Conservation (phyloP, 2,329 filamentous ascomycete species). For the Fusarium euwallaceae region DNA sequence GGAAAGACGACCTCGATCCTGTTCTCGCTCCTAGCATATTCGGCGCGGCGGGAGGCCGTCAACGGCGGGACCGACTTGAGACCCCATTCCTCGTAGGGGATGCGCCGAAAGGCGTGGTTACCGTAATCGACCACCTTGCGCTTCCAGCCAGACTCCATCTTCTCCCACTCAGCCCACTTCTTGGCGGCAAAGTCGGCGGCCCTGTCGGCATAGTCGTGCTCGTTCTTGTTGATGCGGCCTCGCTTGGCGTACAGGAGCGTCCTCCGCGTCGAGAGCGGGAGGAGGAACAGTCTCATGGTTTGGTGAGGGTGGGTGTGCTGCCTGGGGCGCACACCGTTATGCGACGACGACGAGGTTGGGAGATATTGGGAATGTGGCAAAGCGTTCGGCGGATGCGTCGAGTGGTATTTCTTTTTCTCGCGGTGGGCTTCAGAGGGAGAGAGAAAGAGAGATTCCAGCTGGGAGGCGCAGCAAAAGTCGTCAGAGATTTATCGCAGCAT, state of each 20-base stretch:
- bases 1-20: conserved; percentile 85
- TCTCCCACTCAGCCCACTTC: conserved; percentile 90
- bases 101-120: conserved; percentile 85
- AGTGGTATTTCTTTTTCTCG: not conserved
- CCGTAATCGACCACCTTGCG: conserved; percentile 87
- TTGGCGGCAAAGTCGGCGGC: conserved; percentile 77
- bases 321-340: not conserved
- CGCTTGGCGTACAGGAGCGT: conserved; percentile 94
- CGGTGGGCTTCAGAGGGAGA: not conserved
- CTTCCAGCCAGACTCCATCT: conserved; percentile 88
- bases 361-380: not conserved
- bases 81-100: conserved; percentile 98
- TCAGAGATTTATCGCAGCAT: conserved; percentile 36
- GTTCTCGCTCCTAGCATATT: not conserved
- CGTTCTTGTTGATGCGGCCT: conserved; percentile 66
- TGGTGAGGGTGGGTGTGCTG: not conserved
- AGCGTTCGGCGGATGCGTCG: not conserved
- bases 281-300: conserved; percentile 90
- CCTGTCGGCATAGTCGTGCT: conserved; percentile 73
- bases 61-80: conserved; percentile 93
- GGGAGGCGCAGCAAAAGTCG: conserved; percentile 13
- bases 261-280: conserved; percentile 91
- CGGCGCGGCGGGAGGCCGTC: conserved; percentile 71
- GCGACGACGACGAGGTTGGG: conserved; percentile 8
- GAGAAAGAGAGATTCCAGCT: not conserved